Base-by-base conservation (phyloP, 805 yeast species). In the Helenozyma rhizophorensis region DNA sequence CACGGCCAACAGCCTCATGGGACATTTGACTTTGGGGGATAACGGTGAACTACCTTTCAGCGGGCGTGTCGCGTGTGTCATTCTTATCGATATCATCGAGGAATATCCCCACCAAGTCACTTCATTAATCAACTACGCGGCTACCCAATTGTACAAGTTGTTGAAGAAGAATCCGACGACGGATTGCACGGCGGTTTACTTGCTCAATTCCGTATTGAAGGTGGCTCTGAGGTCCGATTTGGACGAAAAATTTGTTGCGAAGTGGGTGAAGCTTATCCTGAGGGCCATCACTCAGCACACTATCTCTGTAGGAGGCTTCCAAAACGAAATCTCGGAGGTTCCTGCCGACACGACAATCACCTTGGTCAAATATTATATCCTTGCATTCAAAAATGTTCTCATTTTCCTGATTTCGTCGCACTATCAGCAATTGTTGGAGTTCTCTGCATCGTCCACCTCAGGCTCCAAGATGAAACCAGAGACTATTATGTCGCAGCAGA, bases 391-490 rank as follows among this genome's bases (percentile, higher is more conserved):
- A 28, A 59, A 60, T 33, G 28, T 65, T 6, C 46, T 63, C 21
- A 29, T 63, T 2, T 48, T 67, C n/a, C 47, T 59, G 10, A 51
- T 56, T 2, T 41, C 60, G 11, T 45, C 70, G 6, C 54, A 64
- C 43, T 65, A 66, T 40, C 70, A 65, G 39, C 45, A 46, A 24
- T 47, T 66, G 23, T 47, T 66, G 24, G 58, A 67, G 9, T 33
- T 47, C 10, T 62, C 69, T 2, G 49, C 66, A 1, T 58, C 69
- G 1, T 42, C 62, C 3, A 48, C 62, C 0, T 54, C 65, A 1
- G 62, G 66, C 6, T 54, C 68, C 3, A 66, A 64, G 41, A 37
- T 62, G 56, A 64, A 64, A 30, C 71, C 72, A 0, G 72, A 66
- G 34, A 45, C 60, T 2, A 51, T 66, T 24, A 64, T 65, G 70